Evolutionary conservation across 805 yeast genomes (phyloP), one percentile per base, ranked within the genome.

Genomic region (Ogataea wickerhamii): DNA sequence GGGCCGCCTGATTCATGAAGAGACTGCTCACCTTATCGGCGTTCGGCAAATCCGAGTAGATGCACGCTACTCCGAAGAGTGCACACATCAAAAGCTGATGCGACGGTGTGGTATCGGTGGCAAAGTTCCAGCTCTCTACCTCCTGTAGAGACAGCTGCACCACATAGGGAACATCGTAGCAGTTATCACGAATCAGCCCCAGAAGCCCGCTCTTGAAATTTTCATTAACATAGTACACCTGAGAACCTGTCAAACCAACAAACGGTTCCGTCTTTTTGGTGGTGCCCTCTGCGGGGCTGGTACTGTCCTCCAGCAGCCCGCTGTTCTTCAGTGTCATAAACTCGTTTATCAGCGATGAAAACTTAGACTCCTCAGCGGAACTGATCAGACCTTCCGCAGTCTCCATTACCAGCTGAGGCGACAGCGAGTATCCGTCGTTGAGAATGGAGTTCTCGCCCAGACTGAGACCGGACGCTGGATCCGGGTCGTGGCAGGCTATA

Each of bases 1-100:
- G 53, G 22, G 52, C 49, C 13, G 64, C 64, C 21, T 44, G 41
- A 2, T 58, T 27, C 4, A 59, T 49, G 26, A 61, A 51, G 18
- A 22, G 25, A 8, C 25, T 8, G 8, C 25, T 12, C 12, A 22
- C 25, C 12, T 22, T 22, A 22, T 22, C 25, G 11, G 25, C 25
- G 11, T 22, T 12, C 12, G 25, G 11, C 11, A 22, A 22, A 22
- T 22, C 25, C 8, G 25, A 22, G 25, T 22, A 22, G 12, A 22
- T 22, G 25, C 25, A 22, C 8, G 25, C 25, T 8, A 22, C 12
- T 8, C 25, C 25, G 12, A 22, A 22, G 12, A 22, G 8, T 8
- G 11, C 8, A 22, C 25, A 22, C 25, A 22, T 22, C 25, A 22
- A 12, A 8, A 22, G 25, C 8, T 22, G 25, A 12, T 22, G 25